Evolutionary conservation across 805 yeast genomes (phyloP), one percentile per base, ranked within the genome.

Genomic region (Pichia manshurica): DNA sequence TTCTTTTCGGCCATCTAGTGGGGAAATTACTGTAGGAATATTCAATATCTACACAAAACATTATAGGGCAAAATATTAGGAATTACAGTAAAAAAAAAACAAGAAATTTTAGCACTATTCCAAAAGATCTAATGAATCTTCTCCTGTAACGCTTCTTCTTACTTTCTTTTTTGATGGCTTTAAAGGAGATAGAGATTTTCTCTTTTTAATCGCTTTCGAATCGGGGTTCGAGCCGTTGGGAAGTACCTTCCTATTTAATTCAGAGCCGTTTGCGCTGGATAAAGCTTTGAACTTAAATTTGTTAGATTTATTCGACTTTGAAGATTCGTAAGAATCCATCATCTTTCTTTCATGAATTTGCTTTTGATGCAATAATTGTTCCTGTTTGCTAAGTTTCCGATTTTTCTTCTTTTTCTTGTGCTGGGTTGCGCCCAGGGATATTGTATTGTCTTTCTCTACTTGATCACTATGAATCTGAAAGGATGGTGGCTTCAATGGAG

Each of bases 151-250:
- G 20, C 51, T 43, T 21, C 39, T 50, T 25, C 56, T 50, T 7
- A 54, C 22, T 21, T 48, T 54, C 33, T 44, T 47, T n/a, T 50
- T 54, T 17, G 36, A 20, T 7, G 44, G 42, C 39, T 44, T 51
- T 2, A 46, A n/a, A 2, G 58, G 58, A 7, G 57, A 54, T 9
- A 35, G 21, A 2, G 56, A 28, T 29, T 44, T 49, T 29, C 49
- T 52, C 38, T 53, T 55, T 29, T 46, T 49, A 2, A 33, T 32
- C 13, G 12, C n/a, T 21, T n/a, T 43, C 28, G 25, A 23, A 33
- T 21, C 49, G 6, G n/a, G 5, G 17, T 43, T 39, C n/a, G 45
- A 10, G 13, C 6, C 40, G 3, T 5, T 13, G 12, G 37, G 16
- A 15, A 23, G 15, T 1, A 17, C 33, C 25, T 28, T 43, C 12